Evolutionary conservation across 192 early-diverging fungal species (phyloP), one percentile per base, ranked within the genome.

Genomic region (Martensiomyces pterosporus): DNA sequence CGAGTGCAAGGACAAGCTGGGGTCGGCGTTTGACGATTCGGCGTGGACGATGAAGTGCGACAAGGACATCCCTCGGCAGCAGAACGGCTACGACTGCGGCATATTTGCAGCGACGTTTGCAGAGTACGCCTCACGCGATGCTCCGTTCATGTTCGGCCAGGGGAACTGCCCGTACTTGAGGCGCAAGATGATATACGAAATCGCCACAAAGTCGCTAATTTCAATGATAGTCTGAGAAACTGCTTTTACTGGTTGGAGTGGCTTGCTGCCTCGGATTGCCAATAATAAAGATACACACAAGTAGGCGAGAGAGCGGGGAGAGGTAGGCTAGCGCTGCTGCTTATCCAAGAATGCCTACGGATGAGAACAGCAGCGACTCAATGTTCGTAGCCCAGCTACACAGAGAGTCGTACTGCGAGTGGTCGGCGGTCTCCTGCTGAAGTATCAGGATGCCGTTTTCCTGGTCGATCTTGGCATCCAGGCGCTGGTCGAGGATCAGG

Each of bases 41-140:
- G 85, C 61, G 4, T 97, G 94, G 94, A 64, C 57, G 7, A 55
- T 80, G 41, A 57, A 63, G n/a, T 74, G 71, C 21, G 82, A 82
- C 14, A 69, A 92, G 67, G 67, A 85, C 51, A 87, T 89, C 24
- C 95, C 95, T 0, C 59, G 67, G 4, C 95, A 98, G 65, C 38
- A 66, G 23, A 98, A 98, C 52, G 87, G 87, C 13, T 92, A 82
- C 42, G 95, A 98, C 75, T 98, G 95, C 57, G 95, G 95, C 8
- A 91, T 96, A 4, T 98, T 98, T 60, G 84, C 91, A 0, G 85
- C 82, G 47, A 85, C 84, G 13, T 93, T 94, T 78, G 86, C 90
- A 6, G 92, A 98, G 48, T 80, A 82, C 52, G 48, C 69, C 12
- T 48, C 82, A 2, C 65, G 89, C n/a, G 47, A 60, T n/a, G 67